A percentile compares a stretch with the other conserved stretches of the same genome.
phyloP scores from a whole-genome alignment of 2,329 filamentous ascomycete genomes.

The Penicillium sp. region DNA sequence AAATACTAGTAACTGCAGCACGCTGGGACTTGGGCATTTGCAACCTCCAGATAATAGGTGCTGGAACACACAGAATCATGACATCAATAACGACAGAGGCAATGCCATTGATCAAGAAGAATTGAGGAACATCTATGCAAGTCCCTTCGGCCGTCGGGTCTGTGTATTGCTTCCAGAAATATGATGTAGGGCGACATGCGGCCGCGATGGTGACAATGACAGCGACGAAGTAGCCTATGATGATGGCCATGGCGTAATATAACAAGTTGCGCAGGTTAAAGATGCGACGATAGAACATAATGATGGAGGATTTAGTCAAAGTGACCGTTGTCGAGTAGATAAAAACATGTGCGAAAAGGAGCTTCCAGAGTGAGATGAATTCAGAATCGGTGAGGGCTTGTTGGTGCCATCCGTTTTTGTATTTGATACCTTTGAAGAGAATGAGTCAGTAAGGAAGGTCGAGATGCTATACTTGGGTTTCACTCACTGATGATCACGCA shows the following conservation, averaged over 20 bases:
- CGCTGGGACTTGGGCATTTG: conserved; percentile 31
- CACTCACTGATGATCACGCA: conserved; percentile 8
- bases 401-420: conserved; percentile 17
- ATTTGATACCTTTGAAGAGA: conserved; percentile 3
- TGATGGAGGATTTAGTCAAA: conserved; percentile 33
- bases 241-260: conserved; percentile 25
- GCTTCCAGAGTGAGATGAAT: conserved; percentile 16
- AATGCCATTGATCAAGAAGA: conserved; percentile 29
- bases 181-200: conserved; percentile 3
- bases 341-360: conserved; percentile 32
- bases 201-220: conserved; percentile 13
- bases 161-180: conserved; percentile 3
- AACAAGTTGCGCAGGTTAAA: conserved; percentile 31
- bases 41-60: conserved; percentile 29
- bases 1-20: conserved; percentile 28
- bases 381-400: conserved; percentile 10
- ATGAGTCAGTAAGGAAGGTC: not conserved
- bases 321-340: conserved; percentile 32
- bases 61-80: conserved; percentile 30
- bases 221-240: conserved; percentile 25
- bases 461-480: not conserved
- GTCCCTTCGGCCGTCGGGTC: conserved; percentile 12
- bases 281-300: conserved; percentile 34
- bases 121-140: conserved; percentile 28
- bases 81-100: conserved; percentile 32